Evolutionary conservation across 352 stramenopile species (phyloP), one percentile per base, ranked within the genome.

Genomic region (Phytophthora europaea): DNA sequence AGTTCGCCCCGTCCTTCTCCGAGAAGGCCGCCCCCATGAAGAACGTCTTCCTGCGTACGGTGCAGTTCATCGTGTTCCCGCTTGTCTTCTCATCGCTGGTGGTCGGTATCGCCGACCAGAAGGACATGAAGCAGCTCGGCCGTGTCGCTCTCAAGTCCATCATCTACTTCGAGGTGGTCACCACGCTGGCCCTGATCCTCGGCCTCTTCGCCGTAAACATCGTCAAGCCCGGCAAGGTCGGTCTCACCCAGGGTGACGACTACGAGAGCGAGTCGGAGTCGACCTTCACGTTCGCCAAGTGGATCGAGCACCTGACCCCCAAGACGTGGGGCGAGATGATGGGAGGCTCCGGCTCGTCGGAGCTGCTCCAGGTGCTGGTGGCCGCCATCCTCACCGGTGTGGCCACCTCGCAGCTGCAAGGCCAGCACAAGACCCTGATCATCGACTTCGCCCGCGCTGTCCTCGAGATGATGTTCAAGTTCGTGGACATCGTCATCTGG

Each of bases 271-370:
- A 48, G 20, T 61, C 55, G 0, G 26, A 23, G 26, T 79, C 76
- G 16, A 70, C 65, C 0, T 84, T 91, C 31, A 81, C 79, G 8
- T 83, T 89, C 16, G 79, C 75, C 13, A 82, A 68, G 22, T 91
- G 77, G 77, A 89, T 91, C 55, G 76, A 85, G 55, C 83, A 91
- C 57, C 61, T 91, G 67, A 85, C 83, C 18, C 83, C 83, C 38
- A 91, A 91, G 75, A 91, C 83, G 57, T 91, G 83, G 83, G 79
- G 83, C 31, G 79, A 90, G 61, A 90, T 90, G 83, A 90, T 90
- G 83, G 83, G 81, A 23, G 83, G 83, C 34, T 79, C 64, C 5
- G 83, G 81, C 23, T 84, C 80, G 13, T 89, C 81, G 12, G 83
- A 90, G 59, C 72, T 90, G 28, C 80, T 90, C 8, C 83, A 90